These are phyloP conservation scores for Hyaloperonospora arabidopsidis DNA, from an alignment of 352 stramenopile genomes.

Conservation along the genomic window DNA sequence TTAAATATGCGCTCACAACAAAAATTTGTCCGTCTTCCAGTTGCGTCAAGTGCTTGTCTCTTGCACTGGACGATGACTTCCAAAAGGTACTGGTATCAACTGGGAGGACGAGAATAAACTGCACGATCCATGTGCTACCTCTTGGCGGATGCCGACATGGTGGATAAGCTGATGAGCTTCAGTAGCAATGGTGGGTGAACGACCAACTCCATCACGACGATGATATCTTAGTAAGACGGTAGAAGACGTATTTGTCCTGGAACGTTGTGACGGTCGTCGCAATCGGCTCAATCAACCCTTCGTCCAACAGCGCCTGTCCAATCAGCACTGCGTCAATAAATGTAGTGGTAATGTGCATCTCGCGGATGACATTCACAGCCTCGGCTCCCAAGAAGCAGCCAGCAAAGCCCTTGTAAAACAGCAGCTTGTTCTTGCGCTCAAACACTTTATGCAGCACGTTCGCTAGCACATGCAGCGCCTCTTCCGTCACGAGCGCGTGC, in stretches of 20 bases:
- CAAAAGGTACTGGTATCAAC: neutral
- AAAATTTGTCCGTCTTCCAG: conserved; percentile 19
- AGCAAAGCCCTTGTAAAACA: conserved; percentile 81
- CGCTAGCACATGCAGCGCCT: conserved; percentile 51
- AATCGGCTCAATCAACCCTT: conserved; percentile 73
- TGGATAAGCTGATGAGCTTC: no score
- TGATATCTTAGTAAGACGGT: conserved; percentile 51
- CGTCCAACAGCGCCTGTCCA: conserved; percentile 71
- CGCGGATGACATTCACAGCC: conserved; percentile 74
- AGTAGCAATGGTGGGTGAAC: conserved; percentile 4
- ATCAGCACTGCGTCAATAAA: conserved; percentile 78
- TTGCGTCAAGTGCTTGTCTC: conserved; percentile 1
- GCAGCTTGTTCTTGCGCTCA: conserved; percentile 82
- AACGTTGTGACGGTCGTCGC: conserved; percentile 61
- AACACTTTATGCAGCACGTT: conserved; percentile 76
- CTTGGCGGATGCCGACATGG: no score
- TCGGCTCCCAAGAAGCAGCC: conserved; percentile 79
- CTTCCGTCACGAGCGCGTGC: conserved; percentile 76
- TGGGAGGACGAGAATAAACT: conserved; percentile 7
- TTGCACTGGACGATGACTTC: neutral
- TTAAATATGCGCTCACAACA: conserved; percentile 46
- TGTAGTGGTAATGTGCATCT: conserved; percentile 58
- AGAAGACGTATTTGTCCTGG: conserved; percentile 85
- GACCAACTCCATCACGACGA: conserved; percentile 26
- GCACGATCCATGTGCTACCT: conserved; percentile 11